Evolutionary conservation across 257 asterid genomes (phyloP).

Genomic region (Solanum sitiens): DNA sequence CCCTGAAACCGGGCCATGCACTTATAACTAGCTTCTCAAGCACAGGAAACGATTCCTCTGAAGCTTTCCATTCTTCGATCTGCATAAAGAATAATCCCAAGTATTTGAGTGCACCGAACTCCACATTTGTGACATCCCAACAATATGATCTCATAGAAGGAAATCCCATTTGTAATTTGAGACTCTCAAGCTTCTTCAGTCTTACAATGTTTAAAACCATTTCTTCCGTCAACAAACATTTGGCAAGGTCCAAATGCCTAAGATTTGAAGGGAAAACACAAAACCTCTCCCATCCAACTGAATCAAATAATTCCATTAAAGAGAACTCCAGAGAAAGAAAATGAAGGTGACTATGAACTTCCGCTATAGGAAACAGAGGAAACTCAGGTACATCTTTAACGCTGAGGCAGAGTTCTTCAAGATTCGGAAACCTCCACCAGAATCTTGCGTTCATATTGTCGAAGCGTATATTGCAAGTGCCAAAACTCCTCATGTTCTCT

Average conservation of each 20-base stretch:
- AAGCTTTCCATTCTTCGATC: neutral
- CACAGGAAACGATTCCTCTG: neutral
- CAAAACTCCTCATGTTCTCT: neutral
- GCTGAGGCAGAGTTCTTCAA: neutral
- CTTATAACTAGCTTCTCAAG: neutral
- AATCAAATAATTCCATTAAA: neutral
- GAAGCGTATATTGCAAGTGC: rapidly evolving
- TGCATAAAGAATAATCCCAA: rapidly evolving
- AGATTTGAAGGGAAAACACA: neutral
- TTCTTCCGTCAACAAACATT: neutral
- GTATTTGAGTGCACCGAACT: neutral
- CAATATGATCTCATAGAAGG: no score
- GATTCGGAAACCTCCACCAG: neutral
- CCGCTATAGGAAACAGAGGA: neutral
- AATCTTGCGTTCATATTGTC: neutral
- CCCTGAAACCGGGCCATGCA: no score
- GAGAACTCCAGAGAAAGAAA: neutral
- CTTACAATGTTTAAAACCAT: neutral
- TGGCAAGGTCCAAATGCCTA: neutral
- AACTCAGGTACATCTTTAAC: neutral
- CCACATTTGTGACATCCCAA: neutral
- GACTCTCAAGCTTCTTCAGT: neutral
- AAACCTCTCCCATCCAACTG: neutral
- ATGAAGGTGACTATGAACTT: neutral
- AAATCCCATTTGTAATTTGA: neutral